Conservation (phyloP, 2,329 filamentous ascomycete genomes). For the Colletotrichum neosansevieriae region DNA sequence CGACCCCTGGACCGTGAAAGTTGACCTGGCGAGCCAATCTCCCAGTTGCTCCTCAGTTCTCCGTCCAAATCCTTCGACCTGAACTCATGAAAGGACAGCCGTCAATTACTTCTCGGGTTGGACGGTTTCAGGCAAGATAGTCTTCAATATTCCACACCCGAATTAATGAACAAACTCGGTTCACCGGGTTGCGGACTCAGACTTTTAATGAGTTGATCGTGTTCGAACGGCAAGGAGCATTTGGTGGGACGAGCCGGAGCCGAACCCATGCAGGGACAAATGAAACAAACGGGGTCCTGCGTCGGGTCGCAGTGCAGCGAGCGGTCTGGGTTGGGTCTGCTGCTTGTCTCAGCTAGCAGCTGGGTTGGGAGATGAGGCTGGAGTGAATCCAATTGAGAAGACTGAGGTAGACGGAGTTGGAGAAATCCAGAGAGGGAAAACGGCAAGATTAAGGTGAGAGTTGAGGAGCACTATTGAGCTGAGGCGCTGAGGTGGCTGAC, state of each 20-base stretch:
- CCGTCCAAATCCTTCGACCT: background rate
- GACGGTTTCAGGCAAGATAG: background rate
- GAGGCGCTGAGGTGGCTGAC: conserved; percentile 14
- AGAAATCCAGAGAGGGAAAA: background rate
- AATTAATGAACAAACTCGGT: background rate
- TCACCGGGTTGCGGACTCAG: conserved; percentile 15
- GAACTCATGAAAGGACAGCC: background rate
- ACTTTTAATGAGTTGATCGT: conserved; percentile 33
- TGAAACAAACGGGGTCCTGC: conserved; percentile 32
- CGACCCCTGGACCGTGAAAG: no score
- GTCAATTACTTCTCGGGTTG: background rate
- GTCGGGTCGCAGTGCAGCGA: conserved; percentile 17
- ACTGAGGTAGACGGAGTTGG: background rate
- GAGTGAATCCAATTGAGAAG: background rate
- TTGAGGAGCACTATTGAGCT: background rate
- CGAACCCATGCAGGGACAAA: conserved; percentile 22
- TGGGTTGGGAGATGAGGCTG: conserved; percentile 10
- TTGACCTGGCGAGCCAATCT: background rate
- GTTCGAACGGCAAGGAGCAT: conserved; percentile 19
- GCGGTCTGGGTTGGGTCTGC: background rate
- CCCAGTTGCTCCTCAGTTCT: no score
- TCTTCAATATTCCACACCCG: background rate
- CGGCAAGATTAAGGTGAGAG: background rate
- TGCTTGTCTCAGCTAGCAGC: background rate
- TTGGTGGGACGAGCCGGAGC: conserved; percentile 13